Evolutionary conservation across 202 grass and related monocot species (phyloP).

Genomic region (Setaria viridis): DNA sequence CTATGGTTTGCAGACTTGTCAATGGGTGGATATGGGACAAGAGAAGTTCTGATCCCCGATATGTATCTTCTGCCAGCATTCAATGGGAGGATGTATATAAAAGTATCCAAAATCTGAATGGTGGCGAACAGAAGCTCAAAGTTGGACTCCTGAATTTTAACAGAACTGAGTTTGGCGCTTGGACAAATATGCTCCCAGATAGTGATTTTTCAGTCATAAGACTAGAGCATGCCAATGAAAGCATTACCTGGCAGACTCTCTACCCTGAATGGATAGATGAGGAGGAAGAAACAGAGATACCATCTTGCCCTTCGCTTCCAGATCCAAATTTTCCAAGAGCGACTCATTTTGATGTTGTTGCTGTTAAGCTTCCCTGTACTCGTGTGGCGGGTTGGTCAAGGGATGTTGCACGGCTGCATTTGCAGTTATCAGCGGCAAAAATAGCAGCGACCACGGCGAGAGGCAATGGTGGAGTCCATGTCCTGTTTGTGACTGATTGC

Average conservation of each 20-base stretch:
- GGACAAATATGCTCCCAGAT: slow-evolving; percentile 67
- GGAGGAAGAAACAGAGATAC: slow-evolving; percentile 93
- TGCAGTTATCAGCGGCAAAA: slow-evolving; percentile 88
- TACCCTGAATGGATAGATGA: slow-evolving; percentile 99
- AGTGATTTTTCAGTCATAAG: slow-evolving; percentile 65
- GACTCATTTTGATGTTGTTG: slow-evolving; percentile 69
- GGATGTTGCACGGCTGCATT: slow-evolving; percentile 83
- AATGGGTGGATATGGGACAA: slow-evolving; percentile 95
- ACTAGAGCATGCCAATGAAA: slow-evolving; percentile 64
- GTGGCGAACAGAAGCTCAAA: slow-evolving; percentile 58
- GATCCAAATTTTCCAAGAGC: slow-evolving; percentile 61
- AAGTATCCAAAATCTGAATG: slow-evolving; percentile 53
- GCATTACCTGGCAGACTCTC: slow-evolving; percentile 77
- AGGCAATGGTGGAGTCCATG: slow-evolving; percentile 58
- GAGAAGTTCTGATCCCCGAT: slow-evolving; percentile 74
- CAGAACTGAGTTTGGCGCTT: slow-evolving; percentile 67
- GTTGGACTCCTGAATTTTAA: slow-evolving; percentile 91
- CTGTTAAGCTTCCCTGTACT: slow-evolving; percentile 87
- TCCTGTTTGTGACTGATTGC: slow-evolving; percentile 85
- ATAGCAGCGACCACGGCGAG: slow-evolving; percentile 56
- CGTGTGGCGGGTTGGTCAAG: slow-evolving; percentile 67
- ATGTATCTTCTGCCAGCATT: slow-evolving; percentile 57
- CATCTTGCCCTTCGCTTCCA: slow-evolving; percentile 69
- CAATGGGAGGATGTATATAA: slow-evolving; percentile 75
- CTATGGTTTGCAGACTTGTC: slow-evolving; percentile 68